Evolutionary conservation across 2,329 filamentous ascomycete genomes (phyloP), one percentile per base, ranked within the genome.

Genomic region (Aureobasidium sp.): DNA sequence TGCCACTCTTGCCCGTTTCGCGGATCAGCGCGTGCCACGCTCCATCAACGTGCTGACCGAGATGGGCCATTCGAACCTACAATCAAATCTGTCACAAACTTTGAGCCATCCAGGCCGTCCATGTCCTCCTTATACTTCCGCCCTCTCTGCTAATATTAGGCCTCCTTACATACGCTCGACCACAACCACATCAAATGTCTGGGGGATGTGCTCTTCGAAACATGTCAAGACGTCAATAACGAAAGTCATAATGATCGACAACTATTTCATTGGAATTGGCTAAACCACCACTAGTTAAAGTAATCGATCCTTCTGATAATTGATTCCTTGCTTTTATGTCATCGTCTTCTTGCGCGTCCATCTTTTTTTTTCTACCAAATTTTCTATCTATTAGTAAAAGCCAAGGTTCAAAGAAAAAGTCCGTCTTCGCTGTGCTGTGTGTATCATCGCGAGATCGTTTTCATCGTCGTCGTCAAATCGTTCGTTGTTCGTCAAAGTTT

Each of bases 231-330:
- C n/a, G 50, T 39, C 50, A 39, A 52, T 17, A 52, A 39, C 7
- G 12, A 37, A 37, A 52, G 34, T 37, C 50, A 37, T 39, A 29
- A 42, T 42, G 51, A 55, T 55, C 51, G 51, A 55, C 51, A 55
- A 32, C 29, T 17, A 20, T 50, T 50, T 17, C 20, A 34, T 50
- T 50, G 27, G 46, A 32, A 50, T 50, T 47, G 44, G 26, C 26
- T 29, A 29, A 20, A 29, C 26, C 27, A 50, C 27, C 44, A 26
- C 29, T 50, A 29, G 46, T 32, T 32, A 50, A n/a, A 20, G 29
- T 47, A n/a, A 50, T 50, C 47, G 29, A 50, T 50, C 47, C 47
- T 50, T 50, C 47, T 37, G 17, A 12, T 12, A 47, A 29, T 15
- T 27, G 26, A 3, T 51, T 51, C 48, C 48, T 51, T 53, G 27